phyloP scores from a whole-genome alignment of 129 eudicot species.

The Helianthus annuus region DNA sequence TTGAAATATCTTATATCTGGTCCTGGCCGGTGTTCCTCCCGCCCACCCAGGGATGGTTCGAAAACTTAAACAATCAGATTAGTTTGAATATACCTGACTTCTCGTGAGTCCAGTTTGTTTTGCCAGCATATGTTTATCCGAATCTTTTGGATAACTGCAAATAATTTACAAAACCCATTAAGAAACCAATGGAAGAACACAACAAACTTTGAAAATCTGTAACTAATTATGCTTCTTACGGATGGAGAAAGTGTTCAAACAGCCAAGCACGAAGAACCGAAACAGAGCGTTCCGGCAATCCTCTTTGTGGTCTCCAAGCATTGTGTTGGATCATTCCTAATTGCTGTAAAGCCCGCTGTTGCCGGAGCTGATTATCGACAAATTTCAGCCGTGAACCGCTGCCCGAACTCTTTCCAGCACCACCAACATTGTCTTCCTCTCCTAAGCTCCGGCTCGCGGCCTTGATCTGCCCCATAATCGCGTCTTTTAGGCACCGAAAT shows the following conservation, averaged over 20 bases:
- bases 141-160: conserved; percentile 87
- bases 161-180: not conserved
- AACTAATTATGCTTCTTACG: conserved; percentile 49
- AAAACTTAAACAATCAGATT: too few species aligned
- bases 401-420: conserved; percentile 29
- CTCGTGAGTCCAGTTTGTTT: conserved; percentile 91
- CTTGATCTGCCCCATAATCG: conserved; percentile 68
- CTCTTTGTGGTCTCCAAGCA: conserved; percentile 99
- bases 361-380: conserved; percentile 82
- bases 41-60: too few species aligned
- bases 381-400: conserved; percentile 69
- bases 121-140: conserved; percentile 87
- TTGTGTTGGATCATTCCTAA: conserved; percentile 90
- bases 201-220: not conserved
- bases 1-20: too few species aligned
- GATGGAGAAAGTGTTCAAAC: conserved; percentile 92
- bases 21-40: too few species aligned
- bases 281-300: conserved; percentile 90
- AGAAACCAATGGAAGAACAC: not conserved
- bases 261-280: conserved; percentile 98
- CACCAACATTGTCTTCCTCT: conserved; percentile 61
- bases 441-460: conserved; percentile 72
- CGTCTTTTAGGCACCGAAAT: conserved; percentile 78
- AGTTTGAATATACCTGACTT: conserved; percentile 60
- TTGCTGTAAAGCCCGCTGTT: conserved; percentile 87